A percentile compares a stretch with the other conserved stretches of the same genome.
Conservation (phyloP, 139 green algal genomes). For the Chlamydomonas schloesseri region DNA sequence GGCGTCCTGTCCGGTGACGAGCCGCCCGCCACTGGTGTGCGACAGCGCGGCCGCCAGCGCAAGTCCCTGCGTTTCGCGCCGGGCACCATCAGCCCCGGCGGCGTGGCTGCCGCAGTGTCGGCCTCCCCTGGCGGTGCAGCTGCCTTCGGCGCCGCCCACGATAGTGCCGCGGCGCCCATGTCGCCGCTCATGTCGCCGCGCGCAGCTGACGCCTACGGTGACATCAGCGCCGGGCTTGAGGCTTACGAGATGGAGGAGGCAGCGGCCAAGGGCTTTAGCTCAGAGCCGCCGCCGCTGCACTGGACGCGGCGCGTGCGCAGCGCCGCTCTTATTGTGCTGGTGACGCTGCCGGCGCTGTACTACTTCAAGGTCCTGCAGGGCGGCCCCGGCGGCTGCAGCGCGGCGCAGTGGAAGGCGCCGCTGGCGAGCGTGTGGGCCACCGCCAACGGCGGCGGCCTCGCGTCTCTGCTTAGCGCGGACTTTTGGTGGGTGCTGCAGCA, state of each 20-base stretch:
- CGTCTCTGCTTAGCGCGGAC: no score
- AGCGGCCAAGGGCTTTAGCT: not conserved
- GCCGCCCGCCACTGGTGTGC: not conserved
- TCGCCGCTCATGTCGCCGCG: not conserved
- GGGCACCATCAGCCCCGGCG: slow-evolving; percentile 20
- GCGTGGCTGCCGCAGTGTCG: not conserved
- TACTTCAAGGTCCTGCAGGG: not conserved
- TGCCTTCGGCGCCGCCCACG: not conserved
- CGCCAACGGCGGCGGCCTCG: no score
- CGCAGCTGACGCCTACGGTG: not conserved
- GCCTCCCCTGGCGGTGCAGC: not conserved
- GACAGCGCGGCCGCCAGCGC: not conserved
- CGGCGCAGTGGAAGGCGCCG: not conserved
- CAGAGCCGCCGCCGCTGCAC: not conserved
- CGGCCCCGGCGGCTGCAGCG: slow-evolving; percentile 18
- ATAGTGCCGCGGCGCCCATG: no score
- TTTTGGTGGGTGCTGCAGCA: no score
- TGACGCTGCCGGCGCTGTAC: slow-evolving; percentile 20
- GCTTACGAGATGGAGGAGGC: not conserved
- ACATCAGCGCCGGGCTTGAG: not conserved
- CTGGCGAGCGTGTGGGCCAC: not conserved
- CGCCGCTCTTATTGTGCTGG: not conserved
- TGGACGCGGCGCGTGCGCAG: slow-evolving; percentile 1
- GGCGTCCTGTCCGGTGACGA: not conserved
- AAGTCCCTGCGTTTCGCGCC: slow-evolving; percentile 35